Conservation (phyloP, 2,329 filamentous ascomycete species). For the Alternaria sp. region DNA sequence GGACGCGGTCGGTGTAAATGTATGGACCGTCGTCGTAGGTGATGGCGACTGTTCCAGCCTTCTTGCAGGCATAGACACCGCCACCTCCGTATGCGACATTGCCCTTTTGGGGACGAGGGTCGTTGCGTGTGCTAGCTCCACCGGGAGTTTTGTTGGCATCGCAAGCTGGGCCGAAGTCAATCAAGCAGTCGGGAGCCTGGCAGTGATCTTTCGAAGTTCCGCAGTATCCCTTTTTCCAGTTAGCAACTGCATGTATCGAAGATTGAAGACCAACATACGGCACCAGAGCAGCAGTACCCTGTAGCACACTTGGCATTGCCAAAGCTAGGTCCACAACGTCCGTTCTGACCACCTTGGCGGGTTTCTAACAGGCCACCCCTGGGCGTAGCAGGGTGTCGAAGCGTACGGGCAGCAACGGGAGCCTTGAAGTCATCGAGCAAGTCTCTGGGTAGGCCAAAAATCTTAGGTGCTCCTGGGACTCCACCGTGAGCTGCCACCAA, state of each 20-base stretch:
- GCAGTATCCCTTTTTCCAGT: slow-evolving; percentile 57
- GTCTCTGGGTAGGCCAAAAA: slow-evolving; percentile 46
- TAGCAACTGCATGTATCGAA: slow-evolving; percentile 6
- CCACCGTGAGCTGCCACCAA: slow-evolving; percentile 47
- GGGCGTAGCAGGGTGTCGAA: slow-evolving; percentile 26
- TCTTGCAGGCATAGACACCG: slow-evolving; percentile 64
- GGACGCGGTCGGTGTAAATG: slow-evolving; percentile 67
- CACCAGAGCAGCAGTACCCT: slow-evolving; percentile 48
- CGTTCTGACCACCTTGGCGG: slow-evolving; percentile 47
- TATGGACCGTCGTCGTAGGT: slow-evolving; percentile 73
- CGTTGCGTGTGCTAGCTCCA: slow-evolving; percentile 63
- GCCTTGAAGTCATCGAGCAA: slow-evolving; percentile 35
- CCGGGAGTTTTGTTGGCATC: slow-evolving; percentile 66
- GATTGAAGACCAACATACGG: slow-evolving; percentile 30
- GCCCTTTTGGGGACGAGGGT: slow-evolving; percentile 64
- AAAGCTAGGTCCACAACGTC: slow-evolving; percentile 44
- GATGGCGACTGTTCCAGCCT: slow-evolving; percentile 68
- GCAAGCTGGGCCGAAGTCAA: slow-evolving; percentile 67
- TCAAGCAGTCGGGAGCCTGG: slow-evolving; percentile 67
- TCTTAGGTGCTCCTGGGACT: slow-evolving; percentile 42
- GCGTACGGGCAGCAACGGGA: slow-evolving; percentile 34
- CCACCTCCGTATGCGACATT: slow-evolving; percentile 64
- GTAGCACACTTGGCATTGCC: slow-evolving; percentile 42
- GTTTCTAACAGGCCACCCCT: slow-evolving; percentile 36
- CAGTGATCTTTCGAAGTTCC: slow-evolving; percentile 65